Evolutionary conservation across 768 basidiomycete species (phyloP), one percentile per base, ranked within the genome.

Genomic region (Glaciozyma antarctica): DNA sequence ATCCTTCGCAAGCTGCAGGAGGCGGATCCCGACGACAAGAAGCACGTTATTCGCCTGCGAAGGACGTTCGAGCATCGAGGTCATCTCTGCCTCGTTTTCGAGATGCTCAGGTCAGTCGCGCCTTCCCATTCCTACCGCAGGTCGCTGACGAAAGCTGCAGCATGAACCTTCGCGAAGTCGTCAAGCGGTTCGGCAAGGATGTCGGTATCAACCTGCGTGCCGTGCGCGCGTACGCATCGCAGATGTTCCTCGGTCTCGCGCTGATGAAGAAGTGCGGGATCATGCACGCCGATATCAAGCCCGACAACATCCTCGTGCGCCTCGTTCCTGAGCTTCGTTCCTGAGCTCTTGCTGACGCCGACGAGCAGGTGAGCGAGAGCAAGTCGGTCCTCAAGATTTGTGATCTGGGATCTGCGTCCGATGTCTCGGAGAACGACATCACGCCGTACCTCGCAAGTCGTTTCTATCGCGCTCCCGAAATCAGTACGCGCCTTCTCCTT

Each of bases 261-360:
- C 79, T 93, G 61, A 79, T 98, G 74, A 84, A 85, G 70, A 97
- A 97, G 78, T 82, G 85, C 65, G 90, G 88, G 70, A 85, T 98
- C 65, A 95, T 97, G 84, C 95, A 99, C 73, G 95, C 95, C 10
- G 95, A 99, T 75, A 89, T 99, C 76, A 98, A 98, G 77, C 95
- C 95, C 24, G 95, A 98, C 76, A 98, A 98, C 75, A 94, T 99
- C 51, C 77, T 98, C 73, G 93, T 92, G 68, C 41, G 86, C 81
- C 44, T 19, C 21, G n/a, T 53, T 45, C 6, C 0, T 1, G 17
- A n/a, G n/a, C n/a, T 61, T 44, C 49, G 60, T 28, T 1, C 21
- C 19, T 3, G 17, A 7, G 13, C 47, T 48, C 4, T 0, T 7
- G 2, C 15, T 2, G 17, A 0, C 38, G 5, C 48, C 1, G 24